Base-by-base conservation (phyloP, 2,329 filamentous ascomycete species). In the Reticulascus tulasneorum region DNA sequence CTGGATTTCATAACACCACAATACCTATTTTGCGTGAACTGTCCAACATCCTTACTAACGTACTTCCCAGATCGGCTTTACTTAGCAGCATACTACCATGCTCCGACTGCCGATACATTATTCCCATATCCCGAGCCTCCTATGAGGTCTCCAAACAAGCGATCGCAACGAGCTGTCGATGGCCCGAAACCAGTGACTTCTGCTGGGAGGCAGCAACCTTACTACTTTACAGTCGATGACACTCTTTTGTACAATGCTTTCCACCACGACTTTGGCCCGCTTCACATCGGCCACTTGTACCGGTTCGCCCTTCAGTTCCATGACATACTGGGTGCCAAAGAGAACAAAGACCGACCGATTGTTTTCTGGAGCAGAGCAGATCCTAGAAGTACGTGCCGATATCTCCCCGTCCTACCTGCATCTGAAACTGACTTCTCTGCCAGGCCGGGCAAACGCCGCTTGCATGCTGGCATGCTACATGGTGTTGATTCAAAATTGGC, bases 401-500 rank as follows among this genome's bases (percentile, higher is more conserved):
- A 17, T 18, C 9, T 3, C 23, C 11, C 18, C 8, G 23, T 13
- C 8, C 10, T 27, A 13, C 38, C 48, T 11, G 26, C 18, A 22
- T 16, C 40, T 19, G 42, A 47, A 43, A 63, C 55, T 32, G 31
- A 46, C 53, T 46, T 22, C 11, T 24, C 33, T 23, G 22, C n/a
- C 35, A 90, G 85, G 84, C 60, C 84, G 93, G 58, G 86, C 86
- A 48, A 98, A 98, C 63, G 89, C 93, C 30, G 89, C 93, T 19
- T 96, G 90, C 59, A 77, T 98, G 55, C 78, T 98, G 29, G 91
- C 93, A 36, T 95, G 89, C 69, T 98, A 98, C 68, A 97, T 98
- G 90, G 90, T 98, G 27, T 69, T 98, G 47, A 95, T 98, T 51
- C 93, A 98, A 66, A 87, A 86, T 26, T 98, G 93, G 93, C 87